Conservation (phyloP, 2,329 filamentous ascomycete species). For the Alternaria postmessia region DNA sequence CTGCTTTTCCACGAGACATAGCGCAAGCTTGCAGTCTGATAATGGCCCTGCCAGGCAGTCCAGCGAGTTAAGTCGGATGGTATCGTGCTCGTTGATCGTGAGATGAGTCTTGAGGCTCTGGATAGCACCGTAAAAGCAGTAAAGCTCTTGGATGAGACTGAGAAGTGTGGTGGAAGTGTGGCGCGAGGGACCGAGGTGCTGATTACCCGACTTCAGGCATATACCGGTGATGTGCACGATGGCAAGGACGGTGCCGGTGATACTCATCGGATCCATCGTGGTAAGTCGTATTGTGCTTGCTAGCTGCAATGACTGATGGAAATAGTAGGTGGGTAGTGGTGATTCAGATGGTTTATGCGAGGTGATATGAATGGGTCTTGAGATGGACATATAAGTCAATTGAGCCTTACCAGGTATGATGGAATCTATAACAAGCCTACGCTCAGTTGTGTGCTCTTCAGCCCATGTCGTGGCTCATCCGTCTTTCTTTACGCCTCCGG, state of each 20-base stretch:
- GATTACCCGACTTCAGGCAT: neutral
- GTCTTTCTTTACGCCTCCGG: neutral
- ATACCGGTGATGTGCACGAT: neutral
- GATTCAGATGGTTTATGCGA: neutral
- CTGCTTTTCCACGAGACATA: neutral
- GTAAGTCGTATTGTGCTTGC: neutral
- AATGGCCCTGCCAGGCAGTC: neutral
- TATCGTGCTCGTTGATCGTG: neutral
- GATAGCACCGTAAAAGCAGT: neutral
- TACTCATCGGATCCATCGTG: neutral
- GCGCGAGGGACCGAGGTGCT: neutral
- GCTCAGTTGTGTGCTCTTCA: neutral
- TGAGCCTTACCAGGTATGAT: neutral
- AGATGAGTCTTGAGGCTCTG: neutral
- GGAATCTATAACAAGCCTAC: fast-evolving
- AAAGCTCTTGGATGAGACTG: neutral
- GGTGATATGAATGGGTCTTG: neutral
- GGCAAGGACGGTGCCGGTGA: neutral
- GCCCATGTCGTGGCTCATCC: neutral
- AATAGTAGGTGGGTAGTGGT: neutral
- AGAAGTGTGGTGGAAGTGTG: neutral
- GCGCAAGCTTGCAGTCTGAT: neutral
- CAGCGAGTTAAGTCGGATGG: neutral
- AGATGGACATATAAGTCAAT: neutral
- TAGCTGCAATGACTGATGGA: neutral